Evolutionary conservation across 2,329 filamentous ascomycete genomes (phyloP).

Genomic region (Botryosphaeria dothidea): DNA sequence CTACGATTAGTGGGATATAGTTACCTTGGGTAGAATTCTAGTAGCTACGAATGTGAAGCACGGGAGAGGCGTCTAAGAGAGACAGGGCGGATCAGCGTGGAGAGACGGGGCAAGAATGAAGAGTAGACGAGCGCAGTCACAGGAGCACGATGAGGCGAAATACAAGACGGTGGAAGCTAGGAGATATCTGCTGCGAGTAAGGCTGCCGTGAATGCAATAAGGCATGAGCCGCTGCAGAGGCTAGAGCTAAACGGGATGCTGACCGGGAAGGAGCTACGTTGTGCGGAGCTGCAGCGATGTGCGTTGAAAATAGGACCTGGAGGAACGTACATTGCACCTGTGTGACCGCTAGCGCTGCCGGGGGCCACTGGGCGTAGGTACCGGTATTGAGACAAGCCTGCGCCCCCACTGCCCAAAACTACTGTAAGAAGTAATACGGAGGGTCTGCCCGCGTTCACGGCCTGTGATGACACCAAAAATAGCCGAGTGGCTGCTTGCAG

Average conservation of each 20-base stretch:
- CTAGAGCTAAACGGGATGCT: background rate
- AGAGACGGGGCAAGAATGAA: background rate
- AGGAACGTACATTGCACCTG: background rate
- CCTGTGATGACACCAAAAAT: background rate
- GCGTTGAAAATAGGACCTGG: background rate
- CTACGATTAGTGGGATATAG: constrained; percentile 4
- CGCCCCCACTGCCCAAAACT: background rate
- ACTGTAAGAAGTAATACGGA: background rate
- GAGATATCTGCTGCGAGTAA: constrained; percentile 2
- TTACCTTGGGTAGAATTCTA: background rate
- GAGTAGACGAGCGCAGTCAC: background rate
- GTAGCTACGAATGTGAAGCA: no score
- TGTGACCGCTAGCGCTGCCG: background rate
- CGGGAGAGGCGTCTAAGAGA: background rate
- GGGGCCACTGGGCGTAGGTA: background rate
- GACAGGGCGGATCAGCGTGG: background rate
- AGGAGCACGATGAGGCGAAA: background rate
- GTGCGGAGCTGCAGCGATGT: background rate
- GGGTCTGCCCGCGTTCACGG: background rate
- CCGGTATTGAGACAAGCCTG: background rate
- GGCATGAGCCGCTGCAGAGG: background rate
- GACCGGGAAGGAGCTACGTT: background rate
- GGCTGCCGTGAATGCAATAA: background rate
- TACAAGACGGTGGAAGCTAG: background rate
- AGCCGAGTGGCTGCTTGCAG: background rate